Base-by-base conservation (phyloP, 1,284 basidiomycete genomes). In the Austroboletus novae-zelandiae region DNA sequence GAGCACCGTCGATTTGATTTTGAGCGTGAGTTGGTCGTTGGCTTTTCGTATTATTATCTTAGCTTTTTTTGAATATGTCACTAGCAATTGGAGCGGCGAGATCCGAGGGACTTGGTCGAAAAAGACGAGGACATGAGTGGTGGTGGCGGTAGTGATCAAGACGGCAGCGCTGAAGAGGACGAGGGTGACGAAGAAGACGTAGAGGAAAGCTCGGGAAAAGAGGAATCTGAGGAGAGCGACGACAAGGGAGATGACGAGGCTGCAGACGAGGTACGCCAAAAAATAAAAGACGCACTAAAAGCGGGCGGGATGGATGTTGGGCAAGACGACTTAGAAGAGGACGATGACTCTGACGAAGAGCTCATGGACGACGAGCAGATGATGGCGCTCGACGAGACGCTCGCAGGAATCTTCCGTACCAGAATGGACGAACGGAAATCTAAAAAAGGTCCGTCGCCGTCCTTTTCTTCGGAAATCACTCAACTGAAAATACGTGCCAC, bases 301-400 rank as follows among this genome's bases (percentile, higher is more conserved):
- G 82, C 84, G 17, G 86, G 84, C 55, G 89, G 89, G 4, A 74
- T 90, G 50, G 80, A 80, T 42, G 77, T 80, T 8, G 76, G 73
- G 5, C 75, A 75, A 15, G 72, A 73, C 9, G 68, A 71, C n/a
- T 72, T 73, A 1, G 74, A 68, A 18, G 65, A 53, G n/a, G 65
- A 27, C 52, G n/a, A 55, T n/a, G n/a, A 58, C 14, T 71, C 68
- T 27, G 74, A 75, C 40, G 83, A 89, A 59, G 87, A 89, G 40
- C 73, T 86, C 25, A 88, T 94, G 84, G 89, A 95, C 64, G 96
- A 98, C 64, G 95, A 98, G 41, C 92, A 98, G 72, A 99, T 98
- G 96, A 85, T 98, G 77, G 88, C 89, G 43, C 82, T 98, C 40
- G 96, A 99, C 65, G 91, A 92, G 54, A 91, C 97, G 64, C 81